phyloP scores from a whole-genome alignment of 2,329 filamentous ascomycete genomes.

The Corniculantispora saksenae region DNA sequence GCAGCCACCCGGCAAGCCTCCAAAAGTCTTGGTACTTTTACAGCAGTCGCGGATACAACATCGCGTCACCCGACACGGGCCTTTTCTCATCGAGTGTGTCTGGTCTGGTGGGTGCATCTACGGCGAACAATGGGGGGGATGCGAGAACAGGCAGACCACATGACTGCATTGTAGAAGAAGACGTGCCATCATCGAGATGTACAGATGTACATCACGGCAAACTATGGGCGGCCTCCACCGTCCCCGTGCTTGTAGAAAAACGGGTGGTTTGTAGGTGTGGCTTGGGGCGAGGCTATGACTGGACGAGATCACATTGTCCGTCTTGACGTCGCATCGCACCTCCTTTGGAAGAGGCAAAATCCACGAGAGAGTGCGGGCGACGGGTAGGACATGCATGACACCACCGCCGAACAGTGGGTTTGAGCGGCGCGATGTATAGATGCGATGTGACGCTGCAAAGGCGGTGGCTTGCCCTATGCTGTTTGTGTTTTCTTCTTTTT shows the following conservation, averaged over 20 bases:
- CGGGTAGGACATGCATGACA: slow-evolving; percentile 5
- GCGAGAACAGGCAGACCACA: not conserved
- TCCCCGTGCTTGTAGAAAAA: not conserved
- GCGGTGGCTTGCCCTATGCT: not conserved
- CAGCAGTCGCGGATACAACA: slow-evolving; percentile 5
- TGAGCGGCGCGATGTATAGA: not conserved
- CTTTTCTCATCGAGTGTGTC: not conserved
- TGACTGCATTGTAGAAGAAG: not conserved
- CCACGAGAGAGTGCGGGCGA: not conserved
- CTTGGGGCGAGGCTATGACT: not conserved
- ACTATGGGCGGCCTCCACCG: not conserved
- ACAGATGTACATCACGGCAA: slow-evolving; percentile 10
- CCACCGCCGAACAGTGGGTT: not conserved
- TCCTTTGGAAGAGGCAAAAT: not conserved
- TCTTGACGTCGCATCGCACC: slow-evolving; percentile 1
- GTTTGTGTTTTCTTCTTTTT: not conserved
- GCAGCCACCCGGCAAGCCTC: not conserved
- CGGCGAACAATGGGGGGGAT: not conserved
- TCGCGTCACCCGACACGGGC: slow-evolving; percentile 3
- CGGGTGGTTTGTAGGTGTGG: not conserved
- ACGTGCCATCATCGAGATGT: not conserved
- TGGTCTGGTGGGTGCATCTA: not conserved
- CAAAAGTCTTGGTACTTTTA: not conserved
- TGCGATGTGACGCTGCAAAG: slow-evolving; percentile 1
- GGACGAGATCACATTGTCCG: slow-evolving; percentile 5